Conservation (phyloP, 495 filamentous ascomycete genomes). For the Cercophora scortea region DNA sequence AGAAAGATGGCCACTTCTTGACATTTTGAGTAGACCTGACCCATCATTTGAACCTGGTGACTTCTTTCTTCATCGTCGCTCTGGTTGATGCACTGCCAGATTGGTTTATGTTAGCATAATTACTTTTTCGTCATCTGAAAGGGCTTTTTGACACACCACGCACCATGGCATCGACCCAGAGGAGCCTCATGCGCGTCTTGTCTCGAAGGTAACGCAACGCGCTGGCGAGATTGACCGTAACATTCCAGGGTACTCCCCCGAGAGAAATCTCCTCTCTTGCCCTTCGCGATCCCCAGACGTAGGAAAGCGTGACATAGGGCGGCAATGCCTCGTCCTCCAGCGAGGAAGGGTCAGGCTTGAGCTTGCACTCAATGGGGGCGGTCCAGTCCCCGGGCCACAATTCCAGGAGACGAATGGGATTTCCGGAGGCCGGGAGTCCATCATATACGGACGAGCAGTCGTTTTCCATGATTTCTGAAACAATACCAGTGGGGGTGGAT, state of each 20-base stretch:
- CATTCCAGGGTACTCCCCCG: background rate
- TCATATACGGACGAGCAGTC: too few relatives aligned
- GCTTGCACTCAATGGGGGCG: background rate
- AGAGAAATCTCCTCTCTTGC: background rate
- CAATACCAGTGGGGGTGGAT: too few relatives aligned
- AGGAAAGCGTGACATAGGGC: background rate
- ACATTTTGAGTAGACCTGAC: background rate
- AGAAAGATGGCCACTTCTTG: background rate
- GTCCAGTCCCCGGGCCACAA: background rate
- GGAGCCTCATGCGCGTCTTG: background rate
- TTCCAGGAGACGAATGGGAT: background rate
- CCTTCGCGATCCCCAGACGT: background rate
- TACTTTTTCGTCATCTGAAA: background rate
- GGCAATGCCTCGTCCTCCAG: background rate
- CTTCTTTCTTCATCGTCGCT: background rate
- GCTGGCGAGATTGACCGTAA: background rate
- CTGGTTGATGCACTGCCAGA: background rate
- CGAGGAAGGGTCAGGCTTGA: background rate
- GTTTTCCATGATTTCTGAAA: too few relatives aligned
- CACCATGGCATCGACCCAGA: background rate
- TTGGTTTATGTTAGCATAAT: background rate
- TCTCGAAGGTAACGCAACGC: background rate
- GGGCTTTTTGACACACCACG: background rate
- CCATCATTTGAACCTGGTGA: background rate
- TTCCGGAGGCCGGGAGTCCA: too few relatives aligned